These are phyloP conservation scores for Cyamopsis tetragonoloba DNA, from an alignment of 306 rosid species.

Conservation along the genomic window DNA sequence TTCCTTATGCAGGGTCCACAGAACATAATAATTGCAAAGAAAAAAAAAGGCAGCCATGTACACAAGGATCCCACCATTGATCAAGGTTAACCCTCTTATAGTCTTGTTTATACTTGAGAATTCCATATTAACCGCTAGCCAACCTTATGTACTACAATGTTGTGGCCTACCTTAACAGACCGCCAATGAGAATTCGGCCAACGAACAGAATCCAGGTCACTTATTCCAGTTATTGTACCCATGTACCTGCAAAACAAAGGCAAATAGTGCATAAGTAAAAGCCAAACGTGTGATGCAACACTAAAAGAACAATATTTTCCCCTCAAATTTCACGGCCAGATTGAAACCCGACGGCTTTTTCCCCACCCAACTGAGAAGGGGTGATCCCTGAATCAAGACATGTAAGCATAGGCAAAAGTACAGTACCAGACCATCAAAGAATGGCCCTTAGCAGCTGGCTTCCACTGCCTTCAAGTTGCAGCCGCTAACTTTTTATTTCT, in stretches of 20 bases:
- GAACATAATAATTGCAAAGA: neutral
- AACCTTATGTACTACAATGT: neutral
- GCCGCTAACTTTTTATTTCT: neutral
- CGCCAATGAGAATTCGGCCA: slow-evolving; percentile 93
- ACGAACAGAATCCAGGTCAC: slow-evolving; percentile 78
- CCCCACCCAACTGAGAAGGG: too few species aligned
- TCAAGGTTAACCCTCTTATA: neutral
- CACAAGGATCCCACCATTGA: neutral
- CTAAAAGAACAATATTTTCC: neutral
- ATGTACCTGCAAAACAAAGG: slow-evolving; percentile 59
- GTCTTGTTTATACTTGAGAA: neutral
- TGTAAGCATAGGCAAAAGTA: neutral
- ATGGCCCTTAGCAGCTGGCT: neutral
- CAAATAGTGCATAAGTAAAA: neutral
- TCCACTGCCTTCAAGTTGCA: neutral
- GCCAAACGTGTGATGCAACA: neutral
- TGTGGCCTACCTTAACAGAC: slow-evolving; percentile 66
- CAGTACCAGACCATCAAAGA: neutral
- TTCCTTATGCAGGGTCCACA: neutral
- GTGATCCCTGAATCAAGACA: neutral
- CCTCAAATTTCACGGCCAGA: neutral
- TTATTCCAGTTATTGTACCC: slow-evolving; percentile 88
- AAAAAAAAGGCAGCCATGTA: neutral
- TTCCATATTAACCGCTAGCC: neutral
- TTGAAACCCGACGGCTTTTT: neutral